These are phyloP conservation scores for Protomyces macrosporus DNA, from an alignment of 1,139 yeast species.

Conservation along the genomic window DNA sequence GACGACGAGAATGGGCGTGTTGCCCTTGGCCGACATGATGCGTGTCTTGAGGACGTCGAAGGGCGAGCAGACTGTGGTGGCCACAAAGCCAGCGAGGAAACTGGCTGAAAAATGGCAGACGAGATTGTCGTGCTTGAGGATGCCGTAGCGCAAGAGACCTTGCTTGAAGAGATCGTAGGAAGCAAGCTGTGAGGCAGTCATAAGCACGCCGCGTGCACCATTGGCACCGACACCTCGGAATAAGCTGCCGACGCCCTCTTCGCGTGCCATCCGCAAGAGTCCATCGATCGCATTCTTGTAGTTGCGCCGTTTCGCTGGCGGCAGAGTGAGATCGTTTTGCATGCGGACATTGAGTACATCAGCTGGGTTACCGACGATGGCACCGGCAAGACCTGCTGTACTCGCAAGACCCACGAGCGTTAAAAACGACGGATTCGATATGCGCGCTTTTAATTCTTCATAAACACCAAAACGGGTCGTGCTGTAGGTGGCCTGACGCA, in stretches of 20 bases:
- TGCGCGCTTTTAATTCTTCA: slow-evolving; percentile 59
- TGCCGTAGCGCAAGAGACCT: slow-evolving; percentile 49
- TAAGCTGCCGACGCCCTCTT: slow-evolving; percentile 58
- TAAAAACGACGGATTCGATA: slow-evolving; percentile 41
- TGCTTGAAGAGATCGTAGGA: slow-evolving; percentile 75
- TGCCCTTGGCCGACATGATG: slow-evolving; percentile 60
- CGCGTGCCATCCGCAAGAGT: slow-evolving; percentile 51
- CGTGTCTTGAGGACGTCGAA: slow-evolving; percentile 88
- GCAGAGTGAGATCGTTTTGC: slow-evolving; percentile 80
- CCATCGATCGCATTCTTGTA: slow-evolving; percentile 80
- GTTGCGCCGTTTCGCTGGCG: slow-evolving; percentile 60
- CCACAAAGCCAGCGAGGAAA: slow-evolving; percentile 73
- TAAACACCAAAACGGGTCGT: slow-evolving; percentile 81
- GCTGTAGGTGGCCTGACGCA: slow-evolving; percentile 84
- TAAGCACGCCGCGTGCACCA: slow-evolving; percentile 69
- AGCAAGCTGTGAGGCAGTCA: slow-evolving; percentile 90
- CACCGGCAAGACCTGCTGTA: slow-evolving; percentile 79
- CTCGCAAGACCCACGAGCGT: slow-evolving; percentile 68
- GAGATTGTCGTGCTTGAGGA: slow-evolving; percentile 57
- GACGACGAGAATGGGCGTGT: slow-evolving; percentile 45
- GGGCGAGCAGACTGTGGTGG: slow-evolving; percentile 86
- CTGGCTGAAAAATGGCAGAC: slow-evolving; percentile 75
- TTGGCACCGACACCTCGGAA: slow-evolving; percentile 76
- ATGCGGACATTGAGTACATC: slow-evolving; percentile 81
- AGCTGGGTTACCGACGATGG: slow-evolving; percentile 79